Base-by-base conservation (phyloP, 2,329 filamentous ascomycete species). In the Ophiostoma novo-ulmi region DNA sequence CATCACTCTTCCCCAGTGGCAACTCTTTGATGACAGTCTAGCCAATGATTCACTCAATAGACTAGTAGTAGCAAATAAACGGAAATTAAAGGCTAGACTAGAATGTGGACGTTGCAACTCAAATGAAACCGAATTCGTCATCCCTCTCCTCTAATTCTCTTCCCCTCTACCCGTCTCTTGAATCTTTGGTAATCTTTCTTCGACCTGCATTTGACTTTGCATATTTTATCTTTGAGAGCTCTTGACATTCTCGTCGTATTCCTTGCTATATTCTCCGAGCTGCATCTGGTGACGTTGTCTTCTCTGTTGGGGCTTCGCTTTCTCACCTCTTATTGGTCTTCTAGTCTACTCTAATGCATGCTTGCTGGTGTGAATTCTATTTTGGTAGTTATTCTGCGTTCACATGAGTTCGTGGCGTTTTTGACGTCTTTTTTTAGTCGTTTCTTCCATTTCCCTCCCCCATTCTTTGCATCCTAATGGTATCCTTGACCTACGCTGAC, bases 61-160 rank as follows among this genome's bases (percentile, higher is more conserved):
- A 26, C 2, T 3, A 48, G 7, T 7, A 48, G 7, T 7, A 48
- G 3, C 17, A 20, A 48, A 48, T 48, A 5, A 48, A 48, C 5
- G 17, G 17, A 48, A 48, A 31, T 31, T 6, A 2, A 44, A 17
- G 14, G 41, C 41, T 55, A 26, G 8, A 58, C 52, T 26, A 26
- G 52, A 58, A 22, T 7, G 52, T 26, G 22, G 22, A 58, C 14
- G 52, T 4, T 58, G 52, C 52, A 58, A 5, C 52, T 22, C 52
- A 22, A 22, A 26, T 58, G 52, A 58, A 58, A 58, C 52, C n/a
- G 7, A 58, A 58, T 58, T 26, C 52, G 52, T 58, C 52, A 58
- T 58, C 26, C 22, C 52, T 22, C 52, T 58, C 52, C 52, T 58
- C 52, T 58, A 5, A 26, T 58, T 58, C 26, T 20, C n/a, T 20